These are phyloP conservation scores for Apiotrichum brassicae DNA, from an alignment of 1,284 basidiomycete species.

Conservation along the genomic window DNA sequence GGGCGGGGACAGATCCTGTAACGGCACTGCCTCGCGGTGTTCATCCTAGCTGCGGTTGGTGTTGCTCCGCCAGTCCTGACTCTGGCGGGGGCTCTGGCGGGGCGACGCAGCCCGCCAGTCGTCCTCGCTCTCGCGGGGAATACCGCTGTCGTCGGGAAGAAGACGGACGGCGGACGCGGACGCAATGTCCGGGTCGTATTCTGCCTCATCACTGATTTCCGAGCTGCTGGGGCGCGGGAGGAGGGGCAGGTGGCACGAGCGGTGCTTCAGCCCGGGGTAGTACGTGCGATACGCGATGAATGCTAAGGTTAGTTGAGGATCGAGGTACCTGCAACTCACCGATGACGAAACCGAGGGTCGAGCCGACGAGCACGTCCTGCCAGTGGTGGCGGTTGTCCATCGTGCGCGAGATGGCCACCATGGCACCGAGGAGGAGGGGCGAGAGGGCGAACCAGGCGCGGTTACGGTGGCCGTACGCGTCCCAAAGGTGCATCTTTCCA, in stretches of 20 bases:
- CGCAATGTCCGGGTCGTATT: constrained; percentile 14
- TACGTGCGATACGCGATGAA: constrained; percentile 70
- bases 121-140: constrained; percentile 35
- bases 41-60: neutral
- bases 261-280: constrained; percentile 37
- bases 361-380: constrained; percentile 79
- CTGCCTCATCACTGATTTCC: constrained; percentile 19
- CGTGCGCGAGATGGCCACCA: constrained; percentile 85
- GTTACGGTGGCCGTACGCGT: constrained; percentile 66
- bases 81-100: neutral
- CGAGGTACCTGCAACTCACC: constrained; percentile 53
- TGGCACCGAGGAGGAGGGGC: constrained; percentile 69
- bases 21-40: neutral
- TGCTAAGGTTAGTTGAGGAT: constrained; percentile 38
- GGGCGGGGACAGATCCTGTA: neutral
- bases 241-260: constrained; percentile 63
- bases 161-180: constrained; percentile 22
- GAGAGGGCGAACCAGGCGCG: constrained; percentile 77
- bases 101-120: constrained; percentile 23
- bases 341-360: constrained; percentile 63
- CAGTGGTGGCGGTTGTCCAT: constrained; percentile 88
- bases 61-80: neutral
- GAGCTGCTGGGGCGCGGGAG: constrained; percentile 53
- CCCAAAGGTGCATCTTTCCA: constrained; percentile 87
- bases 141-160: constrained; percentile 24